These are phyloP conservation scores for Papiliotrema laurentii DNA, from an alignment of 1,284 basidiomycete species.

Conservation along the genomic window DNA sequence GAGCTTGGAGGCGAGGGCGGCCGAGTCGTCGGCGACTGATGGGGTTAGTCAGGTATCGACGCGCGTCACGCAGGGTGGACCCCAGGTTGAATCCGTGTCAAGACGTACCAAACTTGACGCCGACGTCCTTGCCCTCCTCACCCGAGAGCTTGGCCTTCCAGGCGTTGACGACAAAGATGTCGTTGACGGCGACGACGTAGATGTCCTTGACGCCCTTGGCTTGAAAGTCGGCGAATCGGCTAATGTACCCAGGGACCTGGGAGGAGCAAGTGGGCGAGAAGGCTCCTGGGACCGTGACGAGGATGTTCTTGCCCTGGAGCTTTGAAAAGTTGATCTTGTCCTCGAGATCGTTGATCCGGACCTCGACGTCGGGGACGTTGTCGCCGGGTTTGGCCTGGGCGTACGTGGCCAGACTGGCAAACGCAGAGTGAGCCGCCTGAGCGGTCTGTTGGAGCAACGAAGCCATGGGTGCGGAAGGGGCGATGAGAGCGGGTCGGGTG, in stretches of 20 bases:
- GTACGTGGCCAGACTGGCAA: constrained; percentile 52
- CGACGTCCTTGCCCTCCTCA: constrained; percentile 21
- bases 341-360: constrained; percentile 59
- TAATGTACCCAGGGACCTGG: constrained; percentile 65
- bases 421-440: constrained; percentile 56
- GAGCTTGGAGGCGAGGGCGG: constrained; percentile 55
- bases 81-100: no score
- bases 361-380: constrained; percentile 51
- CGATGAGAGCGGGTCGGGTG: neutral
- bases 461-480: constrained; percentile 10
- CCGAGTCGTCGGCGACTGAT: constrained; percentile 66
- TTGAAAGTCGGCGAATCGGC: constrained; percentile 59
- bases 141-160: constrained; percentile 66
- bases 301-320: constrained; percentile 63
- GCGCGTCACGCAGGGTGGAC: no score
- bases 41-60: neutral
- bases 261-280: constrained; percentile 57
- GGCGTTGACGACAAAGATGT: constrained; percentile 59
- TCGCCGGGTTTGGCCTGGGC: constrained; percentile 56
- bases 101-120: constrained; percentile 42
- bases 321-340: constrained; percentile 53
- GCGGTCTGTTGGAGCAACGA: constrained; percentile 55
- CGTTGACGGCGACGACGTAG: constrained; percentile 67
- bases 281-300: constrained; percentile 55
- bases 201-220: constrained; percentile 65